Conservation (phyloP, 257 asterid species). For the Rauvolfia tetraphylla region DNA sequence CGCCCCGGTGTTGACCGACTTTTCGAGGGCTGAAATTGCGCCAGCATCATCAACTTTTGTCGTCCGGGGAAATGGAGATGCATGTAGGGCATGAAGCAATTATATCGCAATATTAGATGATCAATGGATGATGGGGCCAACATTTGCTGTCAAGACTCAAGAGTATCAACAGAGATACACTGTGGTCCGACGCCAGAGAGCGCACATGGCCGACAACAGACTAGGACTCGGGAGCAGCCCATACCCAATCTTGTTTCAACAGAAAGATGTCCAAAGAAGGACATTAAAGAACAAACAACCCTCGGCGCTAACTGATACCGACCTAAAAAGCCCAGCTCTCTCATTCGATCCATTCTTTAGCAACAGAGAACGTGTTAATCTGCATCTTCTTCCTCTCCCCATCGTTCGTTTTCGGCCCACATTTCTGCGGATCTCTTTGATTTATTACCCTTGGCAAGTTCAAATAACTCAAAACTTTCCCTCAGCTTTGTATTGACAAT, state of each 20-base stretch:
- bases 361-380: background rate
- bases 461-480: no score
- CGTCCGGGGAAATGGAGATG: background rate
- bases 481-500: no score
- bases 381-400: background rate
- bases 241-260: background rate
- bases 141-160: constrained; percentile 19
- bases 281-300: background rate
- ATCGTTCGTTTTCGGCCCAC: background rate
- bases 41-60: constrained; percentile 6
- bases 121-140: constrained; percentile 11
- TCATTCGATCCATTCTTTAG: background rate
- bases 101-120: background rate
- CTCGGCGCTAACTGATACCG: background rate
- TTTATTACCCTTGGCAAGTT: no score
- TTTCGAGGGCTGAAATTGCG: constrained; percentile 24
- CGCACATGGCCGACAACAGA: constrained; percentile 14
- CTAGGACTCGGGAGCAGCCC: background rate
- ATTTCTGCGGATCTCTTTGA: background rate
- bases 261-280: background rate
- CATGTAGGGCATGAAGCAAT: constrained; percentile 9
- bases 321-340: background rate
- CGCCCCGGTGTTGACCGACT: constrained; percentile 6
- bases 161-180: constrained; percentile 10
- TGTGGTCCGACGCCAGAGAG: background rate